Evolutionary conservation across 1,139 yeast species (phyloP), one percentile per base, ranked within the genome.

Genomic region (Hansenula sp.): DNA sequence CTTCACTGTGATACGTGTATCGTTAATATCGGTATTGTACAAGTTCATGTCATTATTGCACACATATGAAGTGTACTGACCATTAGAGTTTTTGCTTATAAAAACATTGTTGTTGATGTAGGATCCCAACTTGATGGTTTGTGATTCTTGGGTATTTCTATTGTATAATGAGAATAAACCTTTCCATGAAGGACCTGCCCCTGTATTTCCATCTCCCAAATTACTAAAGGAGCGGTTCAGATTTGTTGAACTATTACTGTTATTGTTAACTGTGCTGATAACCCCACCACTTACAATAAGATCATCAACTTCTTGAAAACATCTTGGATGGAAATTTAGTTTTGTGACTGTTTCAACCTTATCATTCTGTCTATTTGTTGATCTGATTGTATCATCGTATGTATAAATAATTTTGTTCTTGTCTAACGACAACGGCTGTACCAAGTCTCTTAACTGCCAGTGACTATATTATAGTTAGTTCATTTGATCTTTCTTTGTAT

Each of bases 391-490:
- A 43, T 69, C 69, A 36, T 73, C 74, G 42, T 66, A 64, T 1
- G 82, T 78, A 51, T 75, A 79, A 29, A 73, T 60, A 13, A 78
- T 62, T 37, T 71, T 68, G 37, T 65, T 62, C 18, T 66, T 62
- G 22, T 59, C 53, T 11, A 42, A 40, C 0, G 73, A 60, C 1
- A 71, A 65, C 17, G 69, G 65, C 41, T 82, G 78, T 20, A 88
- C 66, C 53, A 89, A 70, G 56, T 89, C 95, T 37, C 95, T 70
- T 32, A 89, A 67, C 59, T 89, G 97, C 96, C 96, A 89, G 65
- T 89, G 97, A 47, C 81, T 79, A 32, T 36, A 24, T 29, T 17
- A n/a, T 11, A 11, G 44, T 39, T 44, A 40, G 41, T 39, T n/a
- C n/a, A n/a, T n/a, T n/a, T n/a, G n/a, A n/a, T n/a, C n/a, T n/a